Base-by-base conservation (phyloP, 805 yeast species). In the Metschnikowia corniflorae region DNA sequence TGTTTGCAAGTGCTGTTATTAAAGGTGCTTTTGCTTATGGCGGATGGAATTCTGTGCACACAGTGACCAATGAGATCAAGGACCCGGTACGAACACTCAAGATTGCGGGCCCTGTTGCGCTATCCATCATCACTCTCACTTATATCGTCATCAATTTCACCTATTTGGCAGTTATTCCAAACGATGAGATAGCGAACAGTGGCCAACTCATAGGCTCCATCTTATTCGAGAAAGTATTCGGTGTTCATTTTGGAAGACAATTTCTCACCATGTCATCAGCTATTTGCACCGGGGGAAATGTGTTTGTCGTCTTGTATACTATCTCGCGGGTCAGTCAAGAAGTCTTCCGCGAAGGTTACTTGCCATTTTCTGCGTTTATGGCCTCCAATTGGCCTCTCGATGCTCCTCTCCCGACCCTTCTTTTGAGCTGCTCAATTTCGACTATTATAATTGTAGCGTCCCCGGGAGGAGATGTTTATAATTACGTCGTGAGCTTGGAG, bases 31-130 rank as follows among this genome's bases (percentile, higher is more conserved):
- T 76, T 60, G 73, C 81, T 4, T 77, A 70, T 43, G 67, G 75
- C 4, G 86, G 86, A 3, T 80, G 85, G 84, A 75, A 71, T 44
- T 58, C 73, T 6, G 78, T 78, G 7, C 83, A 78, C 49, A 69
- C 78, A 0, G 80, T 77, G 9, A 65, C 80, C 3, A 75, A 78
- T 31, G 86, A 80, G 49, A 72, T 80, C 24, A 70, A 72, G 40
- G 73, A 79, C 42, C 86, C 85, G 1, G 63, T 64, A 0, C 58
- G 73, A 21, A 78, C 84, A 1, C 63, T 79, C 36, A 75, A 63
- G 47, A 71, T 78, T 20, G 82, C 84, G 2, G 85, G 85, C 2
- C 82, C 83, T 0, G 54, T 67, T 2, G 71, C 84, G 0, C 53
- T 80, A 27, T 33, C 63, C 1, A 53, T 77, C 7, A 68, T 78